Evolutionary conservation across 2,329 filamentous ascomycete genomes (phyloP).

Genomic region (Claviceps sp.): DNA sequence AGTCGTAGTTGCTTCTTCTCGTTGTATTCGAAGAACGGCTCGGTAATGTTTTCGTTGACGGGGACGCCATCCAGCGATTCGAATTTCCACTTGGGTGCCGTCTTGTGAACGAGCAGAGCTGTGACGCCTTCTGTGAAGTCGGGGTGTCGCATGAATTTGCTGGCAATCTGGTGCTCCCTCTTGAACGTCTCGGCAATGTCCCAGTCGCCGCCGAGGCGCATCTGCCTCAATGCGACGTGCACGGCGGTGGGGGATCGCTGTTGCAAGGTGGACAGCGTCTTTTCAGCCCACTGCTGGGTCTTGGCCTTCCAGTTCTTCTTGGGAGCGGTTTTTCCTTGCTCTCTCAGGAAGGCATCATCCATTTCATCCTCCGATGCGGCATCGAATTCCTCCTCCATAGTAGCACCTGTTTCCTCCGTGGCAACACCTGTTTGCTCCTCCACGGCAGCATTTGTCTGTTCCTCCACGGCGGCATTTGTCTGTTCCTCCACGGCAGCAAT

Average conservation of each 20-base stretch:
- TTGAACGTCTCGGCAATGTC: conserved; percentile 73
- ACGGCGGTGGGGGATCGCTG: conserved; percentile 76
- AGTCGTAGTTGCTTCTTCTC: conserved; percentile 40
- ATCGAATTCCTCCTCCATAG: too few species aligned
- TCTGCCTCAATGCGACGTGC: conserved; percentile 70
- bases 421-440: too few species aligned
- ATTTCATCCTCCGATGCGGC: too few species aligned
- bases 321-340: too few species aligned
- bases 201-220: conserved; percentile 66
- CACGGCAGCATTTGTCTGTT: too few species aligned
- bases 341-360: too few species aligned
- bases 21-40: conserved; percentile 53
- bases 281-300: conserved; percentile 60
- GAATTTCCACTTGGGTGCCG: conserved; percentile 63
- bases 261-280: conserved; percentile 62
- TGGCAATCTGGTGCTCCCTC: conserved; percentile 72
- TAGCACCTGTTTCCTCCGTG: too few species aligned
- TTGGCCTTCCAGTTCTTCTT: conserved; percentile 17
- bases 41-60: conserved; percentile 36
- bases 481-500: too few species aligned
- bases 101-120: conserved; percentile 60
- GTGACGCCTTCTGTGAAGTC: conserved; percentile 92
- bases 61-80: conserved; percentile 55
- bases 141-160: conserved; percentile 76
- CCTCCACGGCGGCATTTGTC: too few species aligned